A percentile compares a stretch with the other conserved stretches of the same genome.
Conservation (phyloP, 768 basidiomycete genomes). For the Naganishia kalamii region DNA sequence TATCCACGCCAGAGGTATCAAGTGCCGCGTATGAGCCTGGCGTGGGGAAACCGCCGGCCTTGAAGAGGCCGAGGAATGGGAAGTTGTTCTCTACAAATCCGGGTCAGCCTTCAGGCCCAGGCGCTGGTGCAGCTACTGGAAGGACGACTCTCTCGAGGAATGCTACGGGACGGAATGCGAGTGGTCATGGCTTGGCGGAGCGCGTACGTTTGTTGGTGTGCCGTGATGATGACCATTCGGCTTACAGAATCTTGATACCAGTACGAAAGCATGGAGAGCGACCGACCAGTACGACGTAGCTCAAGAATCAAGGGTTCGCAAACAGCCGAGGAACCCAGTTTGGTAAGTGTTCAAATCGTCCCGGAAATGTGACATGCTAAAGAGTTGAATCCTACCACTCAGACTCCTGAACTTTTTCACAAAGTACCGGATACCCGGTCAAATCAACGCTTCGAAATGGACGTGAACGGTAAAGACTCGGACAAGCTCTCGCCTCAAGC, state of each 20-base stretch:
- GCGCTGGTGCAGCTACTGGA: not conserved
- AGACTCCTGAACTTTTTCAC: constrained; percentile 11
- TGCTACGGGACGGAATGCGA: constrained; percentile 22
- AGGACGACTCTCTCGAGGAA: constrained; percentile 9
- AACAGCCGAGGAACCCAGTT: not conserved
- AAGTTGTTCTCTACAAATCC: not conserved
- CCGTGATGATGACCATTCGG: not conserved
- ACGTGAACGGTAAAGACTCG: not conserved
- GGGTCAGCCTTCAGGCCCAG: not conserved
- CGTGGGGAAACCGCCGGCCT: constrained; percentile 20
- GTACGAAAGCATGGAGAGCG: not conserved
- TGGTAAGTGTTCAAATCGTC: not conserved
- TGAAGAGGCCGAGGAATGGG: constrained; percentile 11
- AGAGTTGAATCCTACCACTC: not conserved
- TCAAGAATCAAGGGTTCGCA: constrained; percentile 5
- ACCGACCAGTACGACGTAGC: constrained; percentile 7
- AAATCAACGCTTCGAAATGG: not conserved
- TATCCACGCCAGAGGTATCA: not conserved
- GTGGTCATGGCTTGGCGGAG: constrained; percentile 6
- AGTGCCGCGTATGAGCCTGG: constrained; percentile 12
- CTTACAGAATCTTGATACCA: no score
- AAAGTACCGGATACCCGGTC: not conserved
- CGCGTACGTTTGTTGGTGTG: not conserved
- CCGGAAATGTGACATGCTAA: no score
- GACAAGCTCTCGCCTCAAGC: not conserved